A percentile compares a stretch with the other conserved stretches of the same genome.
Conservation (phyloP, 495 filamentous ascomycete genomes). For the Chlorociboria aeruginascens region DNA sequence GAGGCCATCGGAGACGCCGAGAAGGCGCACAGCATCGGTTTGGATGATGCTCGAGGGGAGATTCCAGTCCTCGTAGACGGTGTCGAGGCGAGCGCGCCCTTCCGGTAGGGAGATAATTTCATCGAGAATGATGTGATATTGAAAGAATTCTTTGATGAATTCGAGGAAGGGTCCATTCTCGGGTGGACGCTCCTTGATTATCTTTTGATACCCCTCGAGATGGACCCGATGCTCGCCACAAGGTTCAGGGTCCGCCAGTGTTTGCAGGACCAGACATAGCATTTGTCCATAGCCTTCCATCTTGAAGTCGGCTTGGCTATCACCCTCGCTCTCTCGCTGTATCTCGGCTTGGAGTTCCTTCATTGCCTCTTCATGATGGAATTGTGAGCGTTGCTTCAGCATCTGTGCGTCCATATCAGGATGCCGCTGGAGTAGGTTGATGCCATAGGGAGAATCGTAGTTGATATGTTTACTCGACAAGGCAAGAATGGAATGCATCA, state of each 20-base stretch:
- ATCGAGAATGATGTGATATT: slow-evolving; percentile 78
- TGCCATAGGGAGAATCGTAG: slow-evolving; percentile 36
- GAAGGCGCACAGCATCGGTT: slow-evolving; percentile 56
- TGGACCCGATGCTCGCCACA: slow-evolving; percentile 72
- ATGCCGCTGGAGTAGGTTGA: slow-evolving; percentile 31
- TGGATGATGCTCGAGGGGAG: slow-evolving; percentile 63
- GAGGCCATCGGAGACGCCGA: slow-evolving; percentile 81
- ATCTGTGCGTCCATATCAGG: slow-evolving; percentile 29
- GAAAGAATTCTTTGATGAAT: slow-evolving; percentile 88
- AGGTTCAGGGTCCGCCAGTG: slow-evolving; percentile 66
- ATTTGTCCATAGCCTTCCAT: slow-evolving; percentile 64
- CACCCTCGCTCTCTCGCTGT: slow-evolving; percentile 8
- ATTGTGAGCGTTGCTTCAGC: slow-evolving; percentile 35
- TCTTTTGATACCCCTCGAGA: slow-evolving; percentile 60
- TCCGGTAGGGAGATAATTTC: slow-evolving; percentile 54
- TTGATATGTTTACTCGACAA: slow-evolving; percentile 74
- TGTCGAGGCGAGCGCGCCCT: slow-evolving; percentile 4
- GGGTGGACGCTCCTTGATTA: slow-evolving; percentile 50
- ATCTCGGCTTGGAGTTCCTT: slow-evolving; percentile 29
- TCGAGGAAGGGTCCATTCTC: slow-evolving; percentile 53
- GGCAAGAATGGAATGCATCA: slow-evolving; percentile 89
- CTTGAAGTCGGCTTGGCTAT: slow-evolving; percentile 31
- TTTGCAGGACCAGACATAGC: slow-evolving; percentile 70
- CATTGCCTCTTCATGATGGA: slow-evolving; percentile 50
- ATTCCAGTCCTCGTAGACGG: slow-evolving; percentile 34